phyloP scores from a whole-genome alignment of 176 grass and related monocot species.

The Cymbopogon citratus region DNA sequence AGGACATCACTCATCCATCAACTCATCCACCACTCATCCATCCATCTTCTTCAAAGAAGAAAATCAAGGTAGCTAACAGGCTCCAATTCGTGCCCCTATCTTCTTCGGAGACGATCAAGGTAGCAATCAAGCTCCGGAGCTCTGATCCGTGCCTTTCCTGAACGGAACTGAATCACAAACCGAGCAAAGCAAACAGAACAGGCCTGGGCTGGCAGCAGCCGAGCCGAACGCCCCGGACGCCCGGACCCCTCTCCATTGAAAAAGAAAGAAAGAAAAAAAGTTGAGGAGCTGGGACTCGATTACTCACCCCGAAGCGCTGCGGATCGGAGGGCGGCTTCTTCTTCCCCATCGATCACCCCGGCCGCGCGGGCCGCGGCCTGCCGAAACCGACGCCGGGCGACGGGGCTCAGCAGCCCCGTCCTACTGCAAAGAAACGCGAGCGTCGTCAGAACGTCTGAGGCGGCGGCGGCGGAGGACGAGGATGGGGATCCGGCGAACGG shows the following conservation, averaged over 20 bases:
- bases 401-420: background rate
- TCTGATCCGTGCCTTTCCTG: background rate
- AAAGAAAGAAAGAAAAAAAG: background rate
- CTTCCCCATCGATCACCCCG: slow-evolving; percentile 8
- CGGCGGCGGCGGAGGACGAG: background rate
- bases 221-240: background rate
- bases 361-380: background rate
- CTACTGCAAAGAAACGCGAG: background rate
- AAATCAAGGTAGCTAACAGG: too few relatives aligned
- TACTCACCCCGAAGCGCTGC: slow-evolving; percentile 3
- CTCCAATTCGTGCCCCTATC: too few relatives aligned
- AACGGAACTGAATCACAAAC: background rate
- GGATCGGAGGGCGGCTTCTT: background rate
- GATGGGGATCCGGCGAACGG: background rate
- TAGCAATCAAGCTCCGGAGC: background rate
- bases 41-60: background rate
- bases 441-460: background rate
- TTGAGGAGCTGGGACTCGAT: background rate
- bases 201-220: background rate
- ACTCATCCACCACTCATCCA: background rate
- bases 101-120: background rate
- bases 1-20: background rate
- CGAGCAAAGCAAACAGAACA: background rate
- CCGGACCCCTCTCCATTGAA: background rate
- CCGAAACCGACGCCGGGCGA: background rate